A percentile compares a stretch with the other conserved stretches of the same genome.
Evolutionary conservation across 1,139 yeast species (phyloP).

Genomic region (Pichia sp.): DNA sequence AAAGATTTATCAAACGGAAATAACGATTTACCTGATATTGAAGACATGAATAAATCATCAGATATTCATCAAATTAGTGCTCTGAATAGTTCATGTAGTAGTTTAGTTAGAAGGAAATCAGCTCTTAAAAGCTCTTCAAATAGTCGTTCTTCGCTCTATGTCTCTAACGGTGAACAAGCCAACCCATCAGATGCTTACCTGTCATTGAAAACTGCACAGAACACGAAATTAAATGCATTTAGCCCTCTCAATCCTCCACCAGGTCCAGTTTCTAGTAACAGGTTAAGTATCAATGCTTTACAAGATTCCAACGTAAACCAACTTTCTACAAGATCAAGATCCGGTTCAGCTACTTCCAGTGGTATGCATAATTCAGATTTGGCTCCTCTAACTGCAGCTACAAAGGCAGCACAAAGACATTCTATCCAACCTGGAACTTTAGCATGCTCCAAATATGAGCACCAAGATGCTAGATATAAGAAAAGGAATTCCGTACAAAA

Average conservation of each 20-base stretch:
- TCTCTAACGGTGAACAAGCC: background rate
- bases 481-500: background rate
- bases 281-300: conserved; percentile 5
- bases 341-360: conserved; percentile 11
- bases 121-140: conserved; percentile 48
- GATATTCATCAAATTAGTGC: background rate
- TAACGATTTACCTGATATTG: background rate
- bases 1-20: background rate
- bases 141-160: conserved; percentile 1
- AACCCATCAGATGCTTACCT: conserved; percentile 46
- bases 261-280: conserved; percentile 7
- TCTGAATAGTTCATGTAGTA: background rate
- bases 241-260: conserved; percentile 32
- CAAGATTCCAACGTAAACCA: conserved; percentile 6
- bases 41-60: background rate
- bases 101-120: conserved; percentile 41
- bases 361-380: background rate
- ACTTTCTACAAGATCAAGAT: conserved; percentile 10
- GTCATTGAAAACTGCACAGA: conserved; percentile 69
- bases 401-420: conserved; percentile 24
- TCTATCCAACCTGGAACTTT: conserved; percentile 9
- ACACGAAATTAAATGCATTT: conserved; percentile 65
- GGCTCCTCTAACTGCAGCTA: conserved; percentile 25
- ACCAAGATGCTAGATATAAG: background rate
- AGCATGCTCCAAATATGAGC: background rate